These are phyloP conservation scores for Somion occarium DNA, from an alignment of 1,284 basidiomycete species.

Conservation along the genomic window DNA sequence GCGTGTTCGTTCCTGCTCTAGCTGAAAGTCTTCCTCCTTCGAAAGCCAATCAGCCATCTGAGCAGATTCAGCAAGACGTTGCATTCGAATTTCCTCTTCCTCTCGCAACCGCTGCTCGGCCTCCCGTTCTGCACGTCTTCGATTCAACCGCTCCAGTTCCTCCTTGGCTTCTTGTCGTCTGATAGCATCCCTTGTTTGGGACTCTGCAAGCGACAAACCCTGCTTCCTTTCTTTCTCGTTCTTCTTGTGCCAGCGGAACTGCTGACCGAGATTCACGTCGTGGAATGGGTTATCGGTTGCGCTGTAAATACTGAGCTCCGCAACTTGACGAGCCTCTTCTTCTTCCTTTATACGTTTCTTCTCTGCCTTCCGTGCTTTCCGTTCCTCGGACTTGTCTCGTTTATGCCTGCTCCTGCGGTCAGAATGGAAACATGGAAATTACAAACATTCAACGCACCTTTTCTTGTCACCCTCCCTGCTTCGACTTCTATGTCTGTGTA, in stretches of 20 bases:
- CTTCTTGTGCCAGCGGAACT: slow-evolving; percentile 99
- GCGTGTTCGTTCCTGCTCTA: slow-evolving; percentile 88
- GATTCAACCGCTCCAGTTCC: slow-evolving; percentile 90
- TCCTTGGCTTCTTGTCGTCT: slow-evolving; percentile 90
- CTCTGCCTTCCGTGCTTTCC: slow-evolving; percentile 75
- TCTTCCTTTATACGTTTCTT: slow-evolving; percentile 80
- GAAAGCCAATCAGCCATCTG: slow-evolving; percentile 98
- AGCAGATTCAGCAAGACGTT: slow-evolving; percentile 86
- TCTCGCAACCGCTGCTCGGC: slow-evolving; percentile 84
- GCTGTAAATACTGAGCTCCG: slow-evolving; percentile 89
- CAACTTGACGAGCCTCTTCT: slow-evolving; percentile 82
- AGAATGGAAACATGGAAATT: background rate
- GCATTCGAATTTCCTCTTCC: slow-evolving; percentile 88
- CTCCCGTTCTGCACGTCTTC: slow-evolving; percentile 87
- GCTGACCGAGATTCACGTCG: slow-evolving; percentile 91
- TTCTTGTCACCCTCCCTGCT: slow-evolving; percentile 40
- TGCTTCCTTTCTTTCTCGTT: slow-evolving; percentile 91
- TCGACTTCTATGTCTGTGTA: slow-evolving; percentile 37
- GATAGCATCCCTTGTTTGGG: slow-evolving; percentile 75
- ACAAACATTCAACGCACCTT: slow-evolving; percentile 43
- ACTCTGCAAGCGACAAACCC: slow-evolving; percentile 79
- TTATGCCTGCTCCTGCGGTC: slow-evolving; percentile 50
- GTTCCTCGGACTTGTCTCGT: slow-evolving; percentile 75
- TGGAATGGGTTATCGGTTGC: slow-evolving; percentile 97
- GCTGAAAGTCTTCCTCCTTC: slow-evolving; percentile 95